Evolutionary conservation across 2,329 filamentous ascomycete genomes (phyloP).

Genomic region (Trichoderma atrobrunneum): DNA sequence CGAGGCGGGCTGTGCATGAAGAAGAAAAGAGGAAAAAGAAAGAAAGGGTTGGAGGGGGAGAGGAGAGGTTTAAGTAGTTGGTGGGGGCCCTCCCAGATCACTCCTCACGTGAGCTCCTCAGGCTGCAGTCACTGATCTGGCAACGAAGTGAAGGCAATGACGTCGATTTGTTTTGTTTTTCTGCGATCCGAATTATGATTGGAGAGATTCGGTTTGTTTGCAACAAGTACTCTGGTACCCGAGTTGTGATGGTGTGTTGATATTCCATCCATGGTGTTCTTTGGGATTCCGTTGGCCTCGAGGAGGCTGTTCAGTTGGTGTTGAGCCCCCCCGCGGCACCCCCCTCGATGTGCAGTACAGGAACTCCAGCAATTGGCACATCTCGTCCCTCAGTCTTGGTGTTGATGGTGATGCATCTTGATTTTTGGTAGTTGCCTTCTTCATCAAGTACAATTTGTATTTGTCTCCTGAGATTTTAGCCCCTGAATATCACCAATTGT

Average conservation of each 20-base stretch:
- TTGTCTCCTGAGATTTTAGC: neutral
- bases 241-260: neutral
- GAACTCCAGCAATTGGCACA: too few species aligned
- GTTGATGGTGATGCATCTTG: neutral
- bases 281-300: neutral
- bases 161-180: neutral
- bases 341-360: neutral
- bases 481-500: neutral
- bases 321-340: neutral
- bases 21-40: constrained; percentile 12
- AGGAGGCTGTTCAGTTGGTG: neutral
- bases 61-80: constrained; percentile 20
- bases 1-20: neutral
- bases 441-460: neutral
- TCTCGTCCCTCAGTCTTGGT: neutral
- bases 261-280: neutral
- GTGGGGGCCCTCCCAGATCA: constrained; percentile 6
- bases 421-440: neutral
- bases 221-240: neutral
- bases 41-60: neutral
- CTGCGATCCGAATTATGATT: neutral
- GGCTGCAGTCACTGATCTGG: constrained; percentile 1
- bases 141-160: neutral
- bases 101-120: constrained; percentile 18
- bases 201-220: neutral